A percentile compares a stretch with the other conserved stretches of the same genome.
phyloP scores from a whole-genome alignment of 257 asterid species.

The Paulownia fortunei region DNA sequence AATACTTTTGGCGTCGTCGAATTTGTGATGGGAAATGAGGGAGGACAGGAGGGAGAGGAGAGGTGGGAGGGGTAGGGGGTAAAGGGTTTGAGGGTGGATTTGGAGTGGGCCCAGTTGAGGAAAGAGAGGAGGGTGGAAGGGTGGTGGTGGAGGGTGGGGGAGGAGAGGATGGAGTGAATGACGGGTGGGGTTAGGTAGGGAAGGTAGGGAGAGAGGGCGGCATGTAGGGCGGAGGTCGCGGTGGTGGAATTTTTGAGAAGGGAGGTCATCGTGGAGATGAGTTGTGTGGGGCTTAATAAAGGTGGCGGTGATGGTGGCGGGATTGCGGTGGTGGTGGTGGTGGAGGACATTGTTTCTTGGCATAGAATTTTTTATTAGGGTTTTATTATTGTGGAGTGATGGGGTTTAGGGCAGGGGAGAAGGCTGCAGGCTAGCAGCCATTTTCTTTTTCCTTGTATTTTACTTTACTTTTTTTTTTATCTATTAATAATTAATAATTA shows the following conservation, averaged over 20 bases:
- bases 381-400: neutral
- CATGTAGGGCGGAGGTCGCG: conserved; percentile 45
- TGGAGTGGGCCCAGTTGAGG: conserved; percentile 56
- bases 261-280: conserved; percentile 54
- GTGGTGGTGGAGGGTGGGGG: conserved; percentile 53
- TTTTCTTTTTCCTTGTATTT: neutral
- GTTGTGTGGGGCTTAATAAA: conserved; percentile 46
- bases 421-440: neutral
- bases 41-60: conserved; percentile 60
- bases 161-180: conserved; percentile 69
- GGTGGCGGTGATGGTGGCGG: conserved; percentile 39
- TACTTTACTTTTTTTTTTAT: neutral
- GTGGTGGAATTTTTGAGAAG: conserved; percentile 45
- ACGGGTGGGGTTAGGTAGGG: conserved; percentile 63
- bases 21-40: conserved; percentile 60
- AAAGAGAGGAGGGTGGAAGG: conserved; percentile 63
- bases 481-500: too few species aligned
- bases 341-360: conserved; percentile 26
- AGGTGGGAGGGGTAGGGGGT: conserved; percentile 63
- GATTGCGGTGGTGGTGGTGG: conserved; percentile 34
- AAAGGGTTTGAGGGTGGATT: conserved; percentile 33
- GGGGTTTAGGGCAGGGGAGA: neutral
- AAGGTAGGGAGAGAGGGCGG: conserved; percentile 52
- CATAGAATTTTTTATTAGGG: conserved; percentile 18
- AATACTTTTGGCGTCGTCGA: conserved; percentile 60